These are phyloP conservation scores for Podaxis sp. DNA, from an alignment of 768 basidiomycete species.

Conservation along the genomic window DNA sequence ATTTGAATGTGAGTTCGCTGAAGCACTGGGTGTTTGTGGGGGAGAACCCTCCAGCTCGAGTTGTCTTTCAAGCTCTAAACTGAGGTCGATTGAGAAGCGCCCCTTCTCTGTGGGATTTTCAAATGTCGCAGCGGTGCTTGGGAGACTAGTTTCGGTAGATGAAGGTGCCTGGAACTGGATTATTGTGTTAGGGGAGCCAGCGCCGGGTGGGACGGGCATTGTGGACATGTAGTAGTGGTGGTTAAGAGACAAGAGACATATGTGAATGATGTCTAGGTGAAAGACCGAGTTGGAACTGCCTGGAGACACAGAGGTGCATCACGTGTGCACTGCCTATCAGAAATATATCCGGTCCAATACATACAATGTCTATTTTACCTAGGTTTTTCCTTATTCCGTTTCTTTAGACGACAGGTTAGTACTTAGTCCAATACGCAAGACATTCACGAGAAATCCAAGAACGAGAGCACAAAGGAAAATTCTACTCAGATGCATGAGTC, in stretches of 20 bases:
- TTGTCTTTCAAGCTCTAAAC: conserved; percentile 75
- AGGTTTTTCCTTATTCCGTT: conserved; percentile 2
- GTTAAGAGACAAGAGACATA: conserved; percentile 7
- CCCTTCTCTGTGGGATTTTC: conserved; percentile 18
- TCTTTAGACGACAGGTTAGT: conserved; percentile 2
- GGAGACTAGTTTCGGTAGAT: not conserved
- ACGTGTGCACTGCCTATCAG: conserved; percentile 2
- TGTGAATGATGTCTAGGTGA: not conserved
- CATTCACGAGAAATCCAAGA: not conserved
- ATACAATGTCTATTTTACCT: not conserved
- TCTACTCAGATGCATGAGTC: conserved; percentile 57
- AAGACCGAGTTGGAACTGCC: not conserved
- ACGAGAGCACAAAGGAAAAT: not conserved
- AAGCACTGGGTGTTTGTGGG: conserved; percentile 32
- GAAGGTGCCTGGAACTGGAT: not conserved
- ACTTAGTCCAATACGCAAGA: not conserved
- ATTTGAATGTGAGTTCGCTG: conserved; percentile 16
- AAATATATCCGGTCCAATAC: conserved; percentile 4
- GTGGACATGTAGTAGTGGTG: not conserved
- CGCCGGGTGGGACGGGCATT: not conserved
- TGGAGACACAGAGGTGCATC: conserved; percentile 1
- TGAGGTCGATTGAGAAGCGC: conserved; percentile 70
- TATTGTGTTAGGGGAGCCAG: not conserved
- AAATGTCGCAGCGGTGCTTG: not conserved
- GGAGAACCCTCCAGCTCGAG: conserved; percentile 62